Conservation (phyloP, 2,329 filamentous ascomycete genomes). For the Coleophoma eucalyptorum region DNA sequence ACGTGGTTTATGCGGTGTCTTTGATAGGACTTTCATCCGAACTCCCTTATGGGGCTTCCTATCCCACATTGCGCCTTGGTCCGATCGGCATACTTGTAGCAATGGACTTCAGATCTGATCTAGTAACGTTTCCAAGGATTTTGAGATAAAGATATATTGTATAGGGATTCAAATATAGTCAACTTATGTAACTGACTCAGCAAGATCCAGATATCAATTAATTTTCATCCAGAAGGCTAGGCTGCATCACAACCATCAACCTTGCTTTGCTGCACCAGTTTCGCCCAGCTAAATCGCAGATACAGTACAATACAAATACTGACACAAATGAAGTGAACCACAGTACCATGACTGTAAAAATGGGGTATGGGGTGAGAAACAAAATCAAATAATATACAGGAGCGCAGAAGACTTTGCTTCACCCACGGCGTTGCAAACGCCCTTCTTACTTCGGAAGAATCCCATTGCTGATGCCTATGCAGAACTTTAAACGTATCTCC, state of each 20-base stretch:
- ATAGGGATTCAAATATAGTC: too few species aligned
- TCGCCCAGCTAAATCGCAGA: too few species aligned
- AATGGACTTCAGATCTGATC: too few species aligned
- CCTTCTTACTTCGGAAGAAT: slow-evolving; percentile 12
- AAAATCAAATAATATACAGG: slow-evolving; percentile 19
- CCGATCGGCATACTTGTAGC: too few species aligned
- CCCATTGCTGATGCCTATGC: slow-evolving; percentile 16
- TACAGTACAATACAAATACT: too few species aligned
- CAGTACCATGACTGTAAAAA: slow-evolving; percentile 12
- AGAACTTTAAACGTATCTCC: slow-evolving; percentile 18
- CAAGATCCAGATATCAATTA: too few species aligned
- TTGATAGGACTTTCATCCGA: neutral
- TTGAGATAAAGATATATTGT: too few species aligned
- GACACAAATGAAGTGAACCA: neutral
- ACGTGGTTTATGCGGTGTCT: neutral
- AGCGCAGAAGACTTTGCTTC: slow-evolving; percentile 12
- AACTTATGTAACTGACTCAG: too few species aligned
- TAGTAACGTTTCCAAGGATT: neutral
- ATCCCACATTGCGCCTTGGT: too few species aligned
- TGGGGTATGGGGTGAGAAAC: slow-evolving; percentile 14
- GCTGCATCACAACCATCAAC: too few species aligned
- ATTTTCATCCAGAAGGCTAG: too few species aligned
- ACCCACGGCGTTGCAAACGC: slow-evolving; percentile 20
- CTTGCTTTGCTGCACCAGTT: too few species aligned
- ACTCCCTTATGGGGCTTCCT: neutral